Percentiles rank a stretch among this genome's conserved stretches.
Evolutionary conservation across 2,329 filamentous ascomycete species (phyloP).

Genomic region (Phialophora expanda): DNA sequence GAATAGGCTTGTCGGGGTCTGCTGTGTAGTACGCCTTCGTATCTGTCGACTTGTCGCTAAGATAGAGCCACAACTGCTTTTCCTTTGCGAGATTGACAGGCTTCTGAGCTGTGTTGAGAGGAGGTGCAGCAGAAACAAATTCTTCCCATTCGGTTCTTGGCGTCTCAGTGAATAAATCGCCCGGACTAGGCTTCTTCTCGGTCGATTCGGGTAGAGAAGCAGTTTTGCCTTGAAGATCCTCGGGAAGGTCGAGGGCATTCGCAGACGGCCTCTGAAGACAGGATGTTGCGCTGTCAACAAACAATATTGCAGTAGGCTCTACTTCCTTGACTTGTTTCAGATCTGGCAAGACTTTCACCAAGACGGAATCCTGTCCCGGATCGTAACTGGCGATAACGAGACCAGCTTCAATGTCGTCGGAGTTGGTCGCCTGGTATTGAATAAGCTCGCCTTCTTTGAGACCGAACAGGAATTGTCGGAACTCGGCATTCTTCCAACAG

Average conservation of each 20-base stretch:
- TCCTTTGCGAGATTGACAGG: constrained; percentile 74
- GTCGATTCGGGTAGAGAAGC: constrained; percentile 41
- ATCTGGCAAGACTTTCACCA: constrained; percentile 83
- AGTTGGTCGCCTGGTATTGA: constrained; percentile 82
- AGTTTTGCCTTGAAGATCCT: constrained; percentile 54
- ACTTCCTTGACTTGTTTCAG: constrained; percentile 72
- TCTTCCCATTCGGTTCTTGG: constrained; percentile 72
- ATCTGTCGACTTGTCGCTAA: constrained; percentile 85
- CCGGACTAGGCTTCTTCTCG: constrained; percentile 42
- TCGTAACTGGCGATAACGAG: constrained; percentile 78
- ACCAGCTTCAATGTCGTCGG: constrained; percentile 81
- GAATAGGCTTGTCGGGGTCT: constrained; percentile 61
- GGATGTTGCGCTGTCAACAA: constrained; percentile 56
- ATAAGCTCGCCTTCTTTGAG: constrained; percentile 77
- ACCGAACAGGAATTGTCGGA: constrained; percentile 67
- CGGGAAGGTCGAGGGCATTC: constrained; percentile 53
- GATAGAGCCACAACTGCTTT: constrained; percentile 84
- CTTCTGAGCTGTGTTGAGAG: constrained; percentile 64
- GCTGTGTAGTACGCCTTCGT: constrained; percentile 90
- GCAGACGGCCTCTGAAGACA: constrained; percentile 53
- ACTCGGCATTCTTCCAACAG: constrained; percentile 38
- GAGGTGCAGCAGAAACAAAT: constrained; percentile 69
- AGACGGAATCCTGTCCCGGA: constrained; percentile 69
- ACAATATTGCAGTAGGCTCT: constrained; percentile 60
- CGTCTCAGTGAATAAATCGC: constrained; percentile 43